A percentile compares a stretch with the other conserved stretches of the same genome.
phyloP scores from a whole-genome alignment of 2,329 filamentous ascomycete species.

The Calcarisporium arbuscula region DNA sequence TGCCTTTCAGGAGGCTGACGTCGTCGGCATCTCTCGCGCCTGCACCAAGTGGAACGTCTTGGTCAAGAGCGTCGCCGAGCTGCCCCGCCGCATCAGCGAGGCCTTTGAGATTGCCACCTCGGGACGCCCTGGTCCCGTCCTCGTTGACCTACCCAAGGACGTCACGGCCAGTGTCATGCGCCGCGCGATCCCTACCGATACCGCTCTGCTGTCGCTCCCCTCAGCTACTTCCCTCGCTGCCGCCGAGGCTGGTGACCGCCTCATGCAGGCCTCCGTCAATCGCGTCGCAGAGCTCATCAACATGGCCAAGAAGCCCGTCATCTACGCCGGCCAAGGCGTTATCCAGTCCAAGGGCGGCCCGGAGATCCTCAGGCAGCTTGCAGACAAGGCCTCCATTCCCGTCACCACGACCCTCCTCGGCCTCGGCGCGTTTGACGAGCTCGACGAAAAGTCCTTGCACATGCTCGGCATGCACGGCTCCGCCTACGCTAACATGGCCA shows the following conservation, averaged over 20 bases:
- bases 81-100: constrained; percentile 89
- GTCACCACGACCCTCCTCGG: constrained; percentile 93
- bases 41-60: constrained; percentile 99
- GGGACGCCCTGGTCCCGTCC: constrained; percentile 86
- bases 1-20: constrained; percentile 92
- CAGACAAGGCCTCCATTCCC: constrained; percentile 82
- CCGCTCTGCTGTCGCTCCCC: constrained; percentile 68
- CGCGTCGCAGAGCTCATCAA: constrained; percentile 79
- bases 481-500: constrained; percentile 93
- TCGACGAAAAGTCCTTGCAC: constrained; percentile 86
- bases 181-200: constrained; percentile 70
- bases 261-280: constrained; percentile 65
- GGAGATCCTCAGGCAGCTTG: constrained; percentile 69
- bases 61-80: constrained; percentile 88
- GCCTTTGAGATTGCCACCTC: constrained; percentile 95
- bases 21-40: constrained; percentile 82
- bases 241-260: constrained; percentile 61
- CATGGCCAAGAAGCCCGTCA: constrained; percentile 85
- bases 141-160: constrained; percentile 93
- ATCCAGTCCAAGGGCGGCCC: constrained; percentile 73
- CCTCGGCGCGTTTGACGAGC: constrained; percentile 86
- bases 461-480: constrained; percentile 98
- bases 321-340: constrained; percentile 88
- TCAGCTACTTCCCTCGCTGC: constrained; percentile 79
- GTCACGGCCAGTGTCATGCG: constrained; percentile 78